Evolutionary conservation across 1,284 basidiomycete genomes (phyloP).

Genomic region (Kwoniella shivajii): DNA sequence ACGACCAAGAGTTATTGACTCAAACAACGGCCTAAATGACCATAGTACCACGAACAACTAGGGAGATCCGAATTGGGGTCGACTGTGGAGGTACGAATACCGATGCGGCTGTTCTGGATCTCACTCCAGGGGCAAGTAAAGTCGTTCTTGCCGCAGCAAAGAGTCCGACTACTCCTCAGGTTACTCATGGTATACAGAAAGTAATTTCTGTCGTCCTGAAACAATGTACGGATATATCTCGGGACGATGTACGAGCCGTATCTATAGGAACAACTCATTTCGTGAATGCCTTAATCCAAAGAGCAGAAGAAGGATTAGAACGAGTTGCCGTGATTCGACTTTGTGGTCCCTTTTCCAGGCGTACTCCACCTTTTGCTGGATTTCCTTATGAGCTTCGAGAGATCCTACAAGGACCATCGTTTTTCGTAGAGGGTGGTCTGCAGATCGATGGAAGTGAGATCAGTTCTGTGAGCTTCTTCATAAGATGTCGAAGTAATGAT

Average conservation of each 20-base stretch:
- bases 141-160: constrained; percentile 60
- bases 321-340: constrained; percentile 42
- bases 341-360: constrained; percentile 32
- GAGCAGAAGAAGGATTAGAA: constrained; percentile 26
- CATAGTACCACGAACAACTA: no score
- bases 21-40: no score
- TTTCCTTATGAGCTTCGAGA: constrained; percentile 37
- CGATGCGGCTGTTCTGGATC: constrained; percentile 61
- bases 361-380: constrained; percentile 34
- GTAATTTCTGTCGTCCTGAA: constrained; percentile 16
- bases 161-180: constrained; percentile 59
- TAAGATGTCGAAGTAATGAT: no score
- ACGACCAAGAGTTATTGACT: no score
- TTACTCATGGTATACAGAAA: constrained; percentile 59
- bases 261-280: constrained; percentile 46
- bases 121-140: constrained; percentile 36
- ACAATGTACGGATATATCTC: no score
- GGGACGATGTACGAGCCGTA: constrained; percentile 27
- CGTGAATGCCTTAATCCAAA: constrained; percentile 40
- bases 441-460: constrained; percentile 43
- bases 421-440: constrained; percentile 36
- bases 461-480: constrained; percentile 10
- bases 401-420: constrained; percentile 35
- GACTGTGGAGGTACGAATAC: constrained; percentile 57
- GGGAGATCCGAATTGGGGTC: constrained; percentile 54